These are phyloP conservation scores for Saccharomycopsis fermentans DNA, from an alignment of 805 yeast genomes.

Conservation along the genomic window DNA sequence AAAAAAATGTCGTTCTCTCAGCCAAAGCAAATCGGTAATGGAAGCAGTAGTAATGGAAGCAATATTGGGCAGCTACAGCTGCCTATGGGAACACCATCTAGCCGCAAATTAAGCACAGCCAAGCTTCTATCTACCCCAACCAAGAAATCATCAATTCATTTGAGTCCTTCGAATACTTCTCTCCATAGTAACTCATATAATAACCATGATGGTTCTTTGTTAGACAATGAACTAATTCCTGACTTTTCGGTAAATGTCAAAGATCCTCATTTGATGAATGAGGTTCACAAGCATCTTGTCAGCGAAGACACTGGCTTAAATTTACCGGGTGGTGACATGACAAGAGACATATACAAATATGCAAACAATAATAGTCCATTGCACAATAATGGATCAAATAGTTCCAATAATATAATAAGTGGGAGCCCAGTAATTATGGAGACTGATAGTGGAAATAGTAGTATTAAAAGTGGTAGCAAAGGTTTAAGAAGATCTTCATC, in stretches of 20 bases:
- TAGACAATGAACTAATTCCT: slow-evolving; percentile 9
- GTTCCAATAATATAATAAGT: background rate
- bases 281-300: slow-evolving; percentile 19
- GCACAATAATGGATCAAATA: background rate
- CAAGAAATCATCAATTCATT: slow-evolving; percentile 11
- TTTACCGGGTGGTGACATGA: slow-evolving; percentile 28
- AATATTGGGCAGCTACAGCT: background rate
- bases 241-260: slow-evolving; percentile 13
- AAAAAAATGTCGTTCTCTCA: background rate
- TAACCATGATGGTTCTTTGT: background rate
- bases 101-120: slow-evolving; percentile 13
- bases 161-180: slow-evolving; percentile 14
- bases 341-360: slow-evolving; percentile 28
- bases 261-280: slow-evolving; percentile 16
- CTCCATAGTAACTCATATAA: slow-evolving; percentile 8
- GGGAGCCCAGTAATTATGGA: background rate
- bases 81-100: background rate
- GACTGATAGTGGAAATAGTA: background rate
- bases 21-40: background rate
- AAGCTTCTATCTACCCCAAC: slow-evolving; percentile 11
- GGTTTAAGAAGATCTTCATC: slow-evolving; percentile 12
- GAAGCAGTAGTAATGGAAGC: background rate
- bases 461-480: background rate
- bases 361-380: slow-evolving; percentile 8
- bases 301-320: slow-evolving; percentile 16